Percentiles rank a stretch among this genome's conserved stretches.
These are phyloP conservation scores for Termitomyces sp. DNA, from an alignment of 768 basidiomycete genomes.

Conservation along the genomic window DNA sequence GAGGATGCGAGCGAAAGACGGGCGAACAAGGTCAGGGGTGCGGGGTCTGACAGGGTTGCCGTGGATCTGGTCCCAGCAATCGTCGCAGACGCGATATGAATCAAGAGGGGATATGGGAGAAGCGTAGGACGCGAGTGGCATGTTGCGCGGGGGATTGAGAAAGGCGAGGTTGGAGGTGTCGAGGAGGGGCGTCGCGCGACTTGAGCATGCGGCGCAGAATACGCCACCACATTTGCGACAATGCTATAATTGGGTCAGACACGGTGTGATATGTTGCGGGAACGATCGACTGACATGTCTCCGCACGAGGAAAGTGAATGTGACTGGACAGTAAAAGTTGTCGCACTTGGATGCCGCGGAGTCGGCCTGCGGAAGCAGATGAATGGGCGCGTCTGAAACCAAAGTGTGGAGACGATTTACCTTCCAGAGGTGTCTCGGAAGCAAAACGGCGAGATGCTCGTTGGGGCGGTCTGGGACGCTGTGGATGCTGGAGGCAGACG, in stretches of 20 bases:
- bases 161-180: slow-evolving; percentile 73
- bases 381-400: slow-evolving; percentile 17
- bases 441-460: slow-evolving; percentile 77
- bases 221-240: slow-evolving; percentile 85
- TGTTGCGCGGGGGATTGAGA: slow-evolving; percentile 66
- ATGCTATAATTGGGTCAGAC: slow-evolving; percentile 46
- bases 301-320: slow-evolving; percentile 69
- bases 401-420: slow-evolving; percentile 29
- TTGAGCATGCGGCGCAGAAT: slow-evolving; percentile 65
- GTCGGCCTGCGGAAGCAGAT: slow-evolving; percentile 49
- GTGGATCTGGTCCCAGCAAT: slow-evolving; percentile 74
- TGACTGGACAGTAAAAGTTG: slow-evolving; percentile 65
- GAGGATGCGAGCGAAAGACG: slow-evolving; percentile 32
- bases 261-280: slow-evolving; percentile 5
- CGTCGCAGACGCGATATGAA: slow-evolving; percentile 69
- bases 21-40: slow-evolving; percentile 35
- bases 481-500: slow-evolving; percentile 31
- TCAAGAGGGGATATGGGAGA: slow-evolving; percentile 60
- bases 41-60: slow-evolving; percentile 48
- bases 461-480: slow-evolving; percentile 41
- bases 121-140: slow-evolving; percentile 56
- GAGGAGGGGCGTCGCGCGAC: slow-evolving; percentile 59
- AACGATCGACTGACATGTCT: slow-evolving; percentile 59
- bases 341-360: slow-evolving; percentile 62
- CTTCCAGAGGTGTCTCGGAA: slow-evolving; percentile 75